Base-by-base conservation (phyloP, 176 grass and related monocot species). In the Dactylis glomerata region DNA sequence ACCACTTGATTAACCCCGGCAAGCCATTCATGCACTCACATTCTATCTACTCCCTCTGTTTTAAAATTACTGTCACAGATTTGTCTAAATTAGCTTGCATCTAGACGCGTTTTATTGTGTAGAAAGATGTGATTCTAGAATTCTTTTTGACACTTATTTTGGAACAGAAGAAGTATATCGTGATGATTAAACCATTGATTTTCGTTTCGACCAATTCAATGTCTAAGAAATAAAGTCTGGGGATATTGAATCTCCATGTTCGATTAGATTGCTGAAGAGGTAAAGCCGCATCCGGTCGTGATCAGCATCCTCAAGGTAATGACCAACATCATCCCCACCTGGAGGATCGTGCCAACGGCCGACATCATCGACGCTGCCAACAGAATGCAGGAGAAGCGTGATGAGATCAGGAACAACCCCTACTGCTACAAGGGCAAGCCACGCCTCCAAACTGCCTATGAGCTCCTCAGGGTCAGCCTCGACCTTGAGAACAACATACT, bases 371-470 rank as follows among this genome's bases (percentile, higher is more conserved):
- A 90, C 64, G 19, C 30, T 0, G 87, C 90, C 17, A 83, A 92
- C 78, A 92, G 38, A 62, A 82, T 7, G 12, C 85, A 44, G 9
- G 80, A 82, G 50, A 89, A 92, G 66, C 69, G 92, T 20, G 75
- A 88, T 22, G 91, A 98, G 89, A 92, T 97, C 63, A 79, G 90
- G 1, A 12, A 36, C 7, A 92, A 92, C 49, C 78, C 78, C 12
- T 67, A 75, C 27, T 92, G 90, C 83, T 92, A 92, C 90, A 82
- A 92, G 82, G 90, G 83, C 12, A 92, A 88, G 78, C 90, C 90
- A 0, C 56, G 90, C 0, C 90, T 92, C 34, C 82, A 92, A 78
- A 92, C 90, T 0, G 90, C 86, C 0, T 85, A 55, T 27, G 90
- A 92, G 31, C 86, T 92, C 17, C 90, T 92, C 78, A 82, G 33